Conservation (phyloP, 208 protist species). For the Strigomonas galati region DNA sequence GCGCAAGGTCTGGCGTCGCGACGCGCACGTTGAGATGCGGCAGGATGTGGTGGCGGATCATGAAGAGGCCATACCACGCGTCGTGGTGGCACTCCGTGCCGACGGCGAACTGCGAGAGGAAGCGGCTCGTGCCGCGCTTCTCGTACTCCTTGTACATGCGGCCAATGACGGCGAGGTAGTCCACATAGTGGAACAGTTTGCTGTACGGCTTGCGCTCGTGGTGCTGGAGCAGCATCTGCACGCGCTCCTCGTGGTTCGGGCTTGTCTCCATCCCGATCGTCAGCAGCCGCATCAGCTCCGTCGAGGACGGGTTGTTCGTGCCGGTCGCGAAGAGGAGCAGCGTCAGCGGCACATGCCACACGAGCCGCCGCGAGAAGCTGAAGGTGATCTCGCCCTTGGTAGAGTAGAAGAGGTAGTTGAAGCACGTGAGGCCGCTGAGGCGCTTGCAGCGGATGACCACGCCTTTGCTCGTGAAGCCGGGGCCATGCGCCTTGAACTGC, state of each 20-base stretch:
- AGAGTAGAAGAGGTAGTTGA: conserved; percentile 98
- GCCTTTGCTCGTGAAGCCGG: conserved; percentile 94
- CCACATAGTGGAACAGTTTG: conserved; percentile 58
- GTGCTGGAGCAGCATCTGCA: conserved; percentile 87
- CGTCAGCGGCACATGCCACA: conserved; percentile 82
- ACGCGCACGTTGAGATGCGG: conserved; percentile 78
- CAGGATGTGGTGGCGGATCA: conserved; percentile 85
- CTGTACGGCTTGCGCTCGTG: conserved; percentile 80
- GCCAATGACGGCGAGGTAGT: conserved; percentile 78
- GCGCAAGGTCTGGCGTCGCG: conserved; percentile 62
- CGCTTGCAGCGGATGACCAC: conserved; percentile 94
- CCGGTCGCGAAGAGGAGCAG: conserved; percentile 74
- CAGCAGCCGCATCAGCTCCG: conserved; percentile 68
- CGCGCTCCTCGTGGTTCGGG: conserved; percentile 52
- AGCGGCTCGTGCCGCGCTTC: conserved; percentile 50
- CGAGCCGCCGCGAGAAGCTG: conserved; percentile 78
- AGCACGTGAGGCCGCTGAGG: conserved; percentile 89
- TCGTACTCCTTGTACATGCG: conserved; percentile 82
- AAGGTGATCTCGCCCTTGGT: conserved; percentile 84
- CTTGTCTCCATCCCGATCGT: conserved; percentile 44
- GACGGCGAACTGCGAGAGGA: conserved; percentile 73
- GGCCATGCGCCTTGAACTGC: conserved; percentile 89
- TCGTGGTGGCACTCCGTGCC: conserved; percentile 78
- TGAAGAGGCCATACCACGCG: conserved; percentile 89
- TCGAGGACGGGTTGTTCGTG: conserved; percentile 40